Evolutionary conservation across 2,329 filamentous ascomycete genomes (phyloP).

Genomic region (Arthrobotrys sphaeroides): DNA sequence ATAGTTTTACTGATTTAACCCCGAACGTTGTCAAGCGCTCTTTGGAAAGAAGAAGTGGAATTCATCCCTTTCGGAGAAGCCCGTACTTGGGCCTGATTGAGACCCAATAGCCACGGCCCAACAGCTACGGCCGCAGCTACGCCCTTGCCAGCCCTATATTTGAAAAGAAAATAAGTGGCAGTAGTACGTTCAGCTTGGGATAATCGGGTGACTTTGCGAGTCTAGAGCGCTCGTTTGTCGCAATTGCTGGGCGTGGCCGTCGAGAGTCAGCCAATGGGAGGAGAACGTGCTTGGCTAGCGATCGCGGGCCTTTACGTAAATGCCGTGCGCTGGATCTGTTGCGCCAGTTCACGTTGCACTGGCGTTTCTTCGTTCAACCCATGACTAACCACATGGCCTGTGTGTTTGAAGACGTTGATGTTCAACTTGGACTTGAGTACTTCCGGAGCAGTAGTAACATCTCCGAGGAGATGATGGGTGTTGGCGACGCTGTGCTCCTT

Average conservation of each 20-base stretch:
- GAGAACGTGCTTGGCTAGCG: conserved; percentile 25
- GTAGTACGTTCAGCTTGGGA: not conserved
- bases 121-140: too few relatives aligned
- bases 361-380: not conserved
- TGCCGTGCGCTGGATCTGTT: conserved; percentile 11
- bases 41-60: not conserved
- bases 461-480: conserved; percentile 33
- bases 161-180: not conserved
- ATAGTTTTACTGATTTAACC: not conserved
- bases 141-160: conserved; percentile 14
- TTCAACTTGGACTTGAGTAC: not conserved
- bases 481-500: not conserved
- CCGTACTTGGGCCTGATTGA: conserved; percentile 29
- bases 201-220: conserved; percentile 12
- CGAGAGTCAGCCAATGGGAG: conserved; percentile 18
- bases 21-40: not conserved
- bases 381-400: conserved; percentile 32
- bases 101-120: too few relatives aligned
- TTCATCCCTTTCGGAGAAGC: conserved; percentile 42
- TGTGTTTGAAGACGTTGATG: not conserved
- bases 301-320: conserved; percentile 48
- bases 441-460: conserved; percentile 18
- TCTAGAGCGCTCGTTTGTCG: conserved; percentile 45
- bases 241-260: not conserved
- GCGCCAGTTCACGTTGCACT: conserved; percentile 12